Conservation (phyloP, 805 yeast genomes). For the Yarrowia phangngaensis region DNA sequence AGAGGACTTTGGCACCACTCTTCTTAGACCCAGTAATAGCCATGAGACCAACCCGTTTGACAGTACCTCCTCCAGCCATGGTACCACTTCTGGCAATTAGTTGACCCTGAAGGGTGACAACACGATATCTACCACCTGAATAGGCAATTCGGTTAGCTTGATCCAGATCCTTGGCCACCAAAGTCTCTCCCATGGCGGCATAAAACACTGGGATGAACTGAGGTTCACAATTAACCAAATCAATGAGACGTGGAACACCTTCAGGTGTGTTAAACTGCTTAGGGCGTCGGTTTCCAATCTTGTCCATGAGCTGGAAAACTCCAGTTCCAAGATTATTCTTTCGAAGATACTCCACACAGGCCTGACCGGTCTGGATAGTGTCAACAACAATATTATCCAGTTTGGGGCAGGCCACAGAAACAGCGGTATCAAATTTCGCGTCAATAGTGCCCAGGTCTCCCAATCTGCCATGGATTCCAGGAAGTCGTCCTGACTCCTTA, state of each 20-base stretch:
- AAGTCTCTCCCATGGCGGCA: slow-evolving; percentile 78
- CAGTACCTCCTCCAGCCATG: slow-evolving; percentile 89
- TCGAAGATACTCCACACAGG: slow-evolving; percentile 77
- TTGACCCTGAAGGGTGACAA: slow-evolving; percentile 89
- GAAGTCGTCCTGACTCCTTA: slow-evolving; percentile 73
- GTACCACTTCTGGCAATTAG: slow-evolving; percentile 91
- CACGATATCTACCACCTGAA: slow-evolving; percentile 74
- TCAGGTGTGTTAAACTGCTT: slow-evolving; percentile 57
- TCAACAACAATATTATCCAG: slow-evolving; percentile 93
- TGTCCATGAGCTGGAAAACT: slow-evolving; percentile 73
- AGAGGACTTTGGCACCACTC: slow-evolving; percentile 40
- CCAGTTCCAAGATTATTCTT: slow-evolving; percentile 85
- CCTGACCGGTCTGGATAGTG: slow-evolving; percentile 63
- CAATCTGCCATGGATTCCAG: slow-evolving; percentile 82
- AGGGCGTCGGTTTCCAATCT: slow-evolving; percentile 53
- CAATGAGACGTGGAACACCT: slow-evolving; percentile 76
- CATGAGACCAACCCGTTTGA: slow-evolving; percentile 70
- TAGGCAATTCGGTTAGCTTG: slow-evolving; percentile 88
- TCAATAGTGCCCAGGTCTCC: slow-evolving; percentile 94
- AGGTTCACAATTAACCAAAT: slow-evolving; percentile 66
- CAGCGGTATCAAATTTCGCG: slow-evolving; percentile 83
- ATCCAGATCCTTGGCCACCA: slow-evolving; percentile 72
- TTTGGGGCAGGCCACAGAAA: slow-evolving; percentile 90
- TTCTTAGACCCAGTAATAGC: slow-evolving; percentile 38
- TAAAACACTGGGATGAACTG: slow-evolving; percentile 84